Evolutionary conservation across 345 rosid genomes (phyloP).

Genomic region (Diplotaxis tenuifolia): DNA sequence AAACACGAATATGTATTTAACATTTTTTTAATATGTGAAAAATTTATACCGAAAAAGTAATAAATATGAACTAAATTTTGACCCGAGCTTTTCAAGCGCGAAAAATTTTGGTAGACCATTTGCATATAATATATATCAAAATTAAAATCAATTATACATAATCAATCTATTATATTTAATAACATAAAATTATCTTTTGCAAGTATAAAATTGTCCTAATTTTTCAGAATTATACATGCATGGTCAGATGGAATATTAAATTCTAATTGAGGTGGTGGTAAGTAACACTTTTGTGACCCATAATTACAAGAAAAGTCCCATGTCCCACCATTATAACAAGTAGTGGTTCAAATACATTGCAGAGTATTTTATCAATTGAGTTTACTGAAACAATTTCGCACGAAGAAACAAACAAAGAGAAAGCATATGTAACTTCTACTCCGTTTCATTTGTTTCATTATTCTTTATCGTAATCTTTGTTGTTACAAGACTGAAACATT

Average conservation of each 20-base stretch:
- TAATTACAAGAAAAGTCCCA: neutral
- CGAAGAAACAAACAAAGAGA: neutral
- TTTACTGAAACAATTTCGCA: neutral
- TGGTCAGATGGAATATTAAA: neutral
- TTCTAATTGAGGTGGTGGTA: neutral
- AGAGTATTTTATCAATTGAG: neutral
- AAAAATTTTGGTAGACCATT: too few species aligned
- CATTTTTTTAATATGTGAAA: too few species aligned
- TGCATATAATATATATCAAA: too few species aligned
- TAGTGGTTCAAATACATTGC: neutral
- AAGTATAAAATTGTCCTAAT: neutral
- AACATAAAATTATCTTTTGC: neutral
- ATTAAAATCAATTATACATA: too few species aligned
- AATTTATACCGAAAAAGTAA: neutral
- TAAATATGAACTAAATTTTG: too few species aligned
- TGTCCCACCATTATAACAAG: neutral
- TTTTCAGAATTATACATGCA: neutral
- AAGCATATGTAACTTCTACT: neutral
- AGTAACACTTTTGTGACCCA: conserved; percentile 2
- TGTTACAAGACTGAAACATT: neutral
- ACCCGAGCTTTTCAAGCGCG: too few species aligned
- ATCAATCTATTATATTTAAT: too few species aligned
- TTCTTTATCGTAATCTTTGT: neutral
- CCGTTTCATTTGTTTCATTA: neutral
- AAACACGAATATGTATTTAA: too few species aligned